Percentiles rank a stretch among this genome's conserved stretches.
These are phyloP conservation scores for Themeda triandra DNA, from an alignment of 176 grass and related monocot species.

Conservation along the genomic window DNA sequence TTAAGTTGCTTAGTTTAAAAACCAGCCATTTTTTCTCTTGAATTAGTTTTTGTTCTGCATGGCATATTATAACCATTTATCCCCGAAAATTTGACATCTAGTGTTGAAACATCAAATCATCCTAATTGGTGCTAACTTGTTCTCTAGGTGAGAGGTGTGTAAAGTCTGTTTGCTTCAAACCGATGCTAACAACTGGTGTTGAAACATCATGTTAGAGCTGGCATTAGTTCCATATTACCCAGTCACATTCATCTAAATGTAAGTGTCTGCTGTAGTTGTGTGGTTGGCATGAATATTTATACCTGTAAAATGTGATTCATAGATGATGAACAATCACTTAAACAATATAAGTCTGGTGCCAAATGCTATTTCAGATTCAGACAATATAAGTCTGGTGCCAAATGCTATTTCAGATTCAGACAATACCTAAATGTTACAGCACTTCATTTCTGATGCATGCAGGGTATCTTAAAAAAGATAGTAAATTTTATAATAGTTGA, in stretches of 20 bases:
- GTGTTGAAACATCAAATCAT: not conserved
- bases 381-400: not conserved
- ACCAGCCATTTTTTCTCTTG: not conserved
- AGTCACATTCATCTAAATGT: not conserved
- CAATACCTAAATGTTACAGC: not conserved
- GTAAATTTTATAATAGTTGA: not conserved
- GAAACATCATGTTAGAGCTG: not conserved
- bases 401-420: conserved; percentile 5
- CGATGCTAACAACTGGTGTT: not conserved
- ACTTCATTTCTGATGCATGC: not conserved
- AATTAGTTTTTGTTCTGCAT: not conserved
- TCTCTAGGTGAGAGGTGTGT: not conserved
- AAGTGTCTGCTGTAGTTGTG: not conserved
- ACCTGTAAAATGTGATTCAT: not conserved
- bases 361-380: conserved; percentile 2
- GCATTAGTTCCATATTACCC: not conserved
- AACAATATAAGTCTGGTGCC: not conserved
- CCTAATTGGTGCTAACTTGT: not conserved
- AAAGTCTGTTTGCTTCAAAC: not conserved
- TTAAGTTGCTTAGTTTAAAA: not conserved
- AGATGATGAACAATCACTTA: not conserved
- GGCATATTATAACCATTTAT: not conserved
- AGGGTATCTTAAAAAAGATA: not conserved
- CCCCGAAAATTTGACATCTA: not conserved
- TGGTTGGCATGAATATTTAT: not conserved